Conservation (phyloP, 2,329 filamentous ascomycete genomes). For the Huntiella moniliformis region DNA sequence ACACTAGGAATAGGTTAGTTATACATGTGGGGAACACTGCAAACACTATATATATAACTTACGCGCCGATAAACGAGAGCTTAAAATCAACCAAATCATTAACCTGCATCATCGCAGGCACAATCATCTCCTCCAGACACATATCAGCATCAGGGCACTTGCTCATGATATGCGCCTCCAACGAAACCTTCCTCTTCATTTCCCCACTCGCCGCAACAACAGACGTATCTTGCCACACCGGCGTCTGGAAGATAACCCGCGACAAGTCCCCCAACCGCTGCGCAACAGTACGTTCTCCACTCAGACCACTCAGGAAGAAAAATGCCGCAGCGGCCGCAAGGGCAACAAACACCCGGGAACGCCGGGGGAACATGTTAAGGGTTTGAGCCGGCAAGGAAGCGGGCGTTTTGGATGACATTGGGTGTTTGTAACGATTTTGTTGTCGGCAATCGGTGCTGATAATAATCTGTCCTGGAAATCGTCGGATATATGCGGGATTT, state of each 20-base stretch:
- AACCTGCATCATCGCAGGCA: slow-evolving; percentile 72
- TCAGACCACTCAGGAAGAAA: background rate
- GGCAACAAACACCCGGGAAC: background rate
- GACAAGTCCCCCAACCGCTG: slow-evolving; percentile 4
- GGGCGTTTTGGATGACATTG: too few relatives aligned
- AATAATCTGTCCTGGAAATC: too few relatives aligned
- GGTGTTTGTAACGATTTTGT: too few relatives aligned
- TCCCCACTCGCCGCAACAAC: background rate
- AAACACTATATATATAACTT: slow-evolving; percentile 17
- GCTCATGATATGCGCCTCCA: slow-evolving; percentile 93
- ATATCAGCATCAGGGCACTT: slow-evolving; percentile 88
- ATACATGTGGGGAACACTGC: background rate
- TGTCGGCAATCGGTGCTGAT: too few relatives aligned
- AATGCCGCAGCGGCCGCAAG: slow-evolving; percentile 1
- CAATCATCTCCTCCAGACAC: slow-evolving; percentile 60
- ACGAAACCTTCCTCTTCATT: slow-evolving; percentile 35
- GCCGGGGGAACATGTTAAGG: slow-evolving; percentile 1
- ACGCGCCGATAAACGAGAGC: slow-evolving; percentile 76
- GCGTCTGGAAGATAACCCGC: slow-evolving; percentile 1
- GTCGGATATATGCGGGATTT: too few relatives aligned
- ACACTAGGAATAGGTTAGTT: slow-evolving; percentile 22
- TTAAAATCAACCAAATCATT: slow-evolving; percentile 77
- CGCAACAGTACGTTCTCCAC: background rate
- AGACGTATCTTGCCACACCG: background rate
- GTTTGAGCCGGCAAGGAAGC: slow-evolving; percentile 1